phyloP scores from a whole-genome alignment of 805 yeast genomes.

The Spathaspora gorwiae region DNA sequence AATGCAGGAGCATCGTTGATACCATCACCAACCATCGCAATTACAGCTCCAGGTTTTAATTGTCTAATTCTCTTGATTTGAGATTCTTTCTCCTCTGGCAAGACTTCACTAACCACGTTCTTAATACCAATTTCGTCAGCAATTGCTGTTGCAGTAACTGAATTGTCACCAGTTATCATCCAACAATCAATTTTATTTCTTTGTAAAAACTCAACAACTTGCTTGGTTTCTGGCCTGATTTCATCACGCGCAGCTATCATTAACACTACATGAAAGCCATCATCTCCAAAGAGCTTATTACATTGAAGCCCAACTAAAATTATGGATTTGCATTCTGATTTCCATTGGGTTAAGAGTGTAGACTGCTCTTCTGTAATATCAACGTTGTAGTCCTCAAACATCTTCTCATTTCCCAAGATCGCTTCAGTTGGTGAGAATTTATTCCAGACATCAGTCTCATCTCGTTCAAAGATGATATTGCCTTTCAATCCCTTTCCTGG shows the following conservation, averaged over 20 bases:
- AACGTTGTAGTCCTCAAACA: constrained; percentile 47
- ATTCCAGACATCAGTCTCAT: constrained; percentile 25
- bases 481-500: constrained; percentile 62
- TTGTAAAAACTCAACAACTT: constrained; percentile 38
- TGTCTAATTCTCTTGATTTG: constrained; percentile 53
- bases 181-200: constrained; percentile 51
- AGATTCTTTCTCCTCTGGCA: constrained; percentile 69
- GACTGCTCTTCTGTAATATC: constrained; percentile 24
- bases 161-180: constrained; percentile 78
- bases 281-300: constrained; percentile 18
- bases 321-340: constrained; percentile 58
- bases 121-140: constrained; percentile 58
- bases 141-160: constrained; percentile 60
- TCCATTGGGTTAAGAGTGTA: constrained; percentile 48
- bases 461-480: constrained; percentile 20
- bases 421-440: constrained; percentile 31
- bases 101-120: constrained; percentile 62
- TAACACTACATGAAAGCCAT: constrained; percentile 35
- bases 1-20: constrained; percentile 81
- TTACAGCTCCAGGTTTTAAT: constrained; percentile 28
- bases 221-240: constrained; percentile 51
- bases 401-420: constrained; percentile 57
- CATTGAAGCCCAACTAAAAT: constrained; percentile 48
- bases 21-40: constrained; percentile 84
- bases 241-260: constrained; percentile 60